These are phyloP conservation scores for Kregervanrija delftensis DNA, from an alignment of 805 yeast species.

Conservation along the genomic window DNA sequence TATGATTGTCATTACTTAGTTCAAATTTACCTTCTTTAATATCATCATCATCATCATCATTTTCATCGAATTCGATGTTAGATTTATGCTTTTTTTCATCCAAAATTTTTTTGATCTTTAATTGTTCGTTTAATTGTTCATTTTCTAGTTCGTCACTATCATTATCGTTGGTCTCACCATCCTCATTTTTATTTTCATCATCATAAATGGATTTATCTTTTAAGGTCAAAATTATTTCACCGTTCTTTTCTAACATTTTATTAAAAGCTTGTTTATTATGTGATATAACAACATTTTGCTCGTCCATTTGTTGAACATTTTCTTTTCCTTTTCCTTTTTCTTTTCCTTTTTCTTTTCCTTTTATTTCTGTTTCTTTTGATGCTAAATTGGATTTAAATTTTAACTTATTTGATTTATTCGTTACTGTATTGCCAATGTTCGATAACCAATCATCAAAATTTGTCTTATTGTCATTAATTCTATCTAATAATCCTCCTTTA, in stretches of 20 bases:
- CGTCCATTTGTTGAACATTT: conserved; percentile 14
- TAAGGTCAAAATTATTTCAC: conserved; percentile 49
- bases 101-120: conserved; percentile 15
- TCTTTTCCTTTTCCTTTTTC: conserved; percentile 7
- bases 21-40: conserved; percentile 18
- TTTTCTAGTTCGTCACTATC: conserved; percentile 37
- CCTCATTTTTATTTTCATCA: conserved; percentile 13
- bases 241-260: conserved; percentile 27
- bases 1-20: conserved; percentile 17
- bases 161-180: conserved; percentile 14
- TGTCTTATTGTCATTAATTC: conserved; percentile 21
- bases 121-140: conserved; percentile 13
- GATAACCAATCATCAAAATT: conserved; percentile 31
- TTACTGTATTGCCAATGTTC: conserved; percentile 20
- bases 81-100: conserved; percentile 27
- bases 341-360: conserved; percentile 3
- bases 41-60: conserved; percentile 18
- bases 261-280: conserved; percentile 38
- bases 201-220: conserved; percentile 39
- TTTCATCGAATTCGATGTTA: conserved; percentile 16
- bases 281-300: conserved; percentile 32
- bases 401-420: conserved; percentile 1
- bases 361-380: background rate
- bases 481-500: conserved; percentile 22
- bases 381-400: background rate